A percentile compares a stretch with the other conserved stretches of the same genome.
Evolutionary conservation across 805 yeast genomes (phyloP).

Genomic region (Teunomyces funiuensis): DNA sequence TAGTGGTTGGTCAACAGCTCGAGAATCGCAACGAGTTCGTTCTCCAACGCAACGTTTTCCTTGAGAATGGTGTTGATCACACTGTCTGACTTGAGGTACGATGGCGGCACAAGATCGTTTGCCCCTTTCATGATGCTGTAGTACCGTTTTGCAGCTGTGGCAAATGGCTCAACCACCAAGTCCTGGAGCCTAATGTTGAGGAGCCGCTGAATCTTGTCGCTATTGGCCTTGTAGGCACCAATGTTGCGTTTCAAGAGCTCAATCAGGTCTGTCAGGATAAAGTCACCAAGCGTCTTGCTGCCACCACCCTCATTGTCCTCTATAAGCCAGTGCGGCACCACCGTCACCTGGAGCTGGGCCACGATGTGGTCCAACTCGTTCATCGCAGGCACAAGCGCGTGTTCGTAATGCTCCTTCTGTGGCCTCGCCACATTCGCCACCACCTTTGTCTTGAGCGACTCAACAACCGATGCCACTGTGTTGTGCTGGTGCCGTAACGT

Average conservation of each 20-base stretch:
- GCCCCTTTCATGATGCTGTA: constrained; percentile 14
- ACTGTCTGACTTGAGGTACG: constrained; percentile 16
- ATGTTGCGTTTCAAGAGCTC: constrained; percentile 25
- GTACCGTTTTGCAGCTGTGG: constrained; percentile 14
- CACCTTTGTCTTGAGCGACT: constrained; percentile 13
- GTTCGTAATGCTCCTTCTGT: constrained; percentile 2
- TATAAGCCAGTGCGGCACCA: constrained; percentile 28
- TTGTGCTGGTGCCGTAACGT: constrained; percentile 17
- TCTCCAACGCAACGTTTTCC: constrained; percentile 54
- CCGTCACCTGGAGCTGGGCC: constrained; percentile 20
- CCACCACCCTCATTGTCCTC: constrained; percentile 5
- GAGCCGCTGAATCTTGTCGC: constrained; percentile 17
- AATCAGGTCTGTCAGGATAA: constrained; percentile 35
- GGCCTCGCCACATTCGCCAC: neutral
- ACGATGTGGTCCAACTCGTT: constrained; percentile 25
- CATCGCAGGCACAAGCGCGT: constrained; percentile 21
- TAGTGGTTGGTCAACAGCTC: constrained; percentile 77
- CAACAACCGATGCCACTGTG: constrained; percentile 13
- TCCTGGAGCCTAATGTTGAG: constrained; percentile 17
- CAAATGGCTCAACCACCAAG: constrained; percentile 16
- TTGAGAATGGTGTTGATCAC: constrained; percentile 25
- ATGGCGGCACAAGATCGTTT: constrained; percentile 20
- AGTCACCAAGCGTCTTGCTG: constrained; percentile 24
- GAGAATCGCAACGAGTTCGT: constrained; percentile 67
- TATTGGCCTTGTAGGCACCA: constrained; percentile 25